Conservation (phyloP, 306 rosid genomes). For the Morella rubra region DNA sequence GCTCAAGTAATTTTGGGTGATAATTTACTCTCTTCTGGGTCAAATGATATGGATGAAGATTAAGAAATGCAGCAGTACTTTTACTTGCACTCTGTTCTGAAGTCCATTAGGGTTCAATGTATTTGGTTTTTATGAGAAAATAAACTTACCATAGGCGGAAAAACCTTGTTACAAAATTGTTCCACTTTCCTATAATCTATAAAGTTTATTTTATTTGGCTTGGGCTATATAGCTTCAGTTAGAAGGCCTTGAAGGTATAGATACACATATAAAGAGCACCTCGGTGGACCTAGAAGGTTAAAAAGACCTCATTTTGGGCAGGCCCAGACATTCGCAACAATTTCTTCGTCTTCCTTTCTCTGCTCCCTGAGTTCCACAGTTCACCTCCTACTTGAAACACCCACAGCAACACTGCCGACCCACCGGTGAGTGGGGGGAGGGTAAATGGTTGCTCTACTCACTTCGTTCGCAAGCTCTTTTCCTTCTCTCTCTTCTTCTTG, state of each 20-base stretch:
- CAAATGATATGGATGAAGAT: not conserved
- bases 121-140: not conserved
- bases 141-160: too few relatives aligned
- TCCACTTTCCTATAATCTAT: not conserved
- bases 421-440: not conserved
- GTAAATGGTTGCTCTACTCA: conserved; percentile 39
- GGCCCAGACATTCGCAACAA: not conserved
- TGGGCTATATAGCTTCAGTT: too few relatives aligned
- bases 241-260: not conserved
- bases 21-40: too few relatives aligned
- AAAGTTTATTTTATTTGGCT: not conserved
- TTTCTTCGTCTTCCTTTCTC: not conserved
- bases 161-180: too few relatives aligned
- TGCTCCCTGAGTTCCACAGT: not conserved
- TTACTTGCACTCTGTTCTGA: not conserved
- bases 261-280: not conserved
- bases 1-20: not conserved
- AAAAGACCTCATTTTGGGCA: not conserved
- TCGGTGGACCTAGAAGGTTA: not conserved
- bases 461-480: conserved; percentile 21
- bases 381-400: not conserved
- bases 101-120: too few relatives aligned
- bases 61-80: not conserved
- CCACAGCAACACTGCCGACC: not conserved
- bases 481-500: conserved; percentile 19